Percentiles rank a stretch among this genome's conserved stretches.
phyloP scores from a whole-genome alignment of 805 yeast species.

The Kuraishia piskuri region DNA sequence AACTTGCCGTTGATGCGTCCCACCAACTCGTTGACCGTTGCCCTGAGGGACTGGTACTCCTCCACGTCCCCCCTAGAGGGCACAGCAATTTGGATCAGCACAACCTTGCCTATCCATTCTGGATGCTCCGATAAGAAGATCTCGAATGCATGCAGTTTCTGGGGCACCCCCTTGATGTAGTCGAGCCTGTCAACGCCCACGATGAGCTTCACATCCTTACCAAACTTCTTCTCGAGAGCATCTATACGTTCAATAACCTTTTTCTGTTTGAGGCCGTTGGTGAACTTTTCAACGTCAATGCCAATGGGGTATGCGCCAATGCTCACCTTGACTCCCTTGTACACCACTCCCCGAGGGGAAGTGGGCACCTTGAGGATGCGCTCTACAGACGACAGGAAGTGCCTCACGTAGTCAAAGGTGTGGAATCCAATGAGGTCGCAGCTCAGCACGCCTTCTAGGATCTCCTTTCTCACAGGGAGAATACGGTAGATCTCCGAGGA shows the following conservation, averaged over 20 bases:
- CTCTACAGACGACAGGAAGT: constrained; percentile 83
- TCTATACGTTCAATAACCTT: constrained; percentile 58
- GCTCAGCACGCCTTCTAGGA: constrained; percentile 81
- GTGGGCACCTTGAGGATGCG: constrained; percentile 77
- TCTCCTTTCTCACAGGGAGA: constrained; percentile 90
- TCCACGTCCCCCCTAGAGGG: constrained; percentile 98
- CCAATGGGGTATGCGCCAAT: constrained; percentile 99
- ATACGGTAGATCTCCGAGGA: constrained; percentile 94
- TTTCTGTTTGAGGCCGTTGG: constrained; percentile 61
- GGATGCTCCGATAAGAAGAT: constrained; percentile 89
- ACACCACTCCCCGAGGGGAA: constrained; percentile 84
- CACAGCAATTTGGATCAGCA: constrained; percentile 92
- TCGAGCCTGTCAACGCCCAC: constrained; percentile 97
- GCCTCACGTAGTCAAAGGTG: constrained; percentile 98
- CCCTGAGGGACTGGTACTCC: constrained; percentile 88
- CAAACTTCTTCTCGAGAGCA: constrained; percentile 52
- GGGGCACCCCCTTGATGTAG: constrained; percentile 97
- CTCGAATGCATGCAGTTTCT: constrained; percentile 92
- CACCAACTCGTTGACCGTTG: constrained; percentile 91
- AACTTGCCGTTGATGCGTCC: constrained; percentile 95
- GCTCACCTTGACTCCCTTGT: constrained; percentile 62
- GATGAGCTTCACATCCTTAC: constrained; percentile 70
- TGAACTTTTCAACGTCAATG: constrained; percentile 87
- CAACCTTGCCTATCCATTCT: constrained; percentile 97
- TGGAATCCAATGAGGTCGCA: constrained; percentile 97